Conservation (phyloP, 2,329 filamentous ascomycete genomes). For the Xylaria sp. region DNA sequence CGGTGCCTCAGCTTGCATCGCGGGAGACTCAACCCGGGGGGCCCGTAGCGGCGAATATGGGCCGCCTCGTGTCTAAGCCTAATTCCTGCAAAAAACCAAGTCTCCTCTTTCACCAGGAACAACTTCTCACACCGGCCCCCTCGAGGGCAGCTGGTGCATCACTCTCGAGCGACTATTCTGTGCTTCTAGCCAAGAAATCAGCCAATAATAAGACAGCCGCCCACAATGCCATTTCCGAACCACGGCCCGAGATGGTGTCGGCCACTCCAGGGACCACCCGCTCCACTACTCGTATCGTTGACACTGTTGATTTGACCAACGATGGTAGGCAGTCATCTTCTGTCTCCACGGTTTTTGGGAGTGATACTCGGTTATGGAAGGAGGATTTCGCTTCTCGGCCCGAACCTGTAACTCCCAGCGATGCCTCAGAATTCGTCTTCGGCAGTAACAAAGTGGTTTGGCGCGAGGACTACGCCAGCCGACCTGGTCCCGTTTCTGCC, state of each 20-base stretch:
- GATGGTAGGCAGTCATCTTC: conserved; percentile 46
- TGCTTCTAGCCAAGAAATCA: conserved; percentile 48
- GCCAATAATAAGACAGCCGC: conserved; percentile 44
- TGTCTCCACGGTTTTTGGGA: conserved; percentile 43
- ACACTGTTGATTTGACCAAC: conserved; percentile 52
- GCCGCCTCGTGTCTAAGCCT: conserved; percentile 56
- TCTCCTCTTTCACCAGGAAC: conserved; percentile 57
- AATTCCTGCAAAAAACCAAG: conserved; percentile 59
- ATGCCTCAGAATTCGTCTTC: conserved; percentile 43
- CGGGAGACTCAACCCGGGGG: conserved; percentile 38
- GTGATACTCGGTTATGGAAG: conserved; percentile 42
- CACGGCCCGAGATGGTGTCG: conserved; percentile 39
- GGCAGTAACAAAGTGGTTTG: conserved; percentile 53
- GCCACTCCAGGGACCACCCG: conserved; percentile 46
- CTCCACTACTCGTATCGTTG: conserved; percentile 47
- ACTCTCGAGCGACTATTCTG: conserved; percentile 53
- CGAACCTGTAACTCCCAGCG: conserved; percentile 42
- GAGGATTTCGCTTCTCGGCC: conserved; percentile 51
- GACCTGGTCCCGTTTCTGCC: conserved; percentile 52
- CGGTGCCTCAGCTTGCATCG: conserved; percentile 36
- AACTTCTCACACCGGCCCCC: conserved; percentile 56
- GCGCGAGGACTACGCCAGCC: conserved; percentile 56
- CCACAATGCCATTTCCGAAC: conserved; percentile 33
- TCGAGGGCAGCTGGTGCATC: conserved; percentile 49
- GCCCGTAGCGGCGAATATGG: conserved; percentile 54